phyloP scores from a whole-genome alignment of 345 rosid genomes.

The Kernera saxatilis region DNA sequence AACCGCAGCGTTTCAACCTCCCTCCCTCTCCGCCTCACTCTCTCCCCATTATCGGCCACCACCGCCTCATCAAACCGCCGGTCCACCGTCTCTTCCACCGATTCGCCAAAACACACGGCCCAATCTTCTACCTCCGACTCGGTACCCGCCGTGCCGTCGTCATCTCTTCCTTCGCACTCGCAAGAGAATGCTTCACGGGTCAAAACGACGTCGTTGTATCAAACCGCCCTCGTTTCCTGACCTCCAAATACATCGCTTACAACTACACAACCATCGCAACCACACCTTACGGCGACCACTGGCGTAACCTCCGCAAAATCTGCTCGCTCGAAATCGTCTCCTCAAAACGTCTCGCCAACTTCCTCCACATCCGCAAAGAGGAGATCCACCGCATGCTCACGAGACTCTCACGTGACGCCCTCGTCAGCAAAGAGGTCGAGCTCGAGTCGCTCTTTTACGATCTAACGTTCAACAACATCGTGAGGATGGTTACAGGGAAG shows the following conservation, averaged over 20 bases:
- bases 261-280: constrained; percentile 27
- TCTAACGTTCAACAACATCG: constrained; percentile 20
- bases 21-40: constrained; percentile 37
- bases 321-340: constrained; percentile 21
- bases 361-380: constrained; percentile 4
- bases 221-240: constrained; percentile 34
- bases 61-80: constrained; percentile 30
- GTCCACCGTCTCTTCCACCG: constrained; percentile 11
- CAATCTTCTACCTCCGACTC: constrained; percentile 34
- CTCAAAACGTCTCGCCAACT: constrained; percentile 11
- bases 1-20: constrained; percentile 8
- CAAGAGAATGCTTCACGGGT: constrained; percentile 43
- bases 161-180: constrained; percentile 28
- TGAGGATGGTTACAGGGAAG: constrained; percentile 46
- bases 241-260: constrained; percentile 38
- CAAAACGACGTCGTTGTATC: constrained; percentile 40
- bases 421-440: constrained; percentile 2
- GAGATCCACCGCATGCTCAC: constrained; percentile 6
- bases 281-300: constrained; percentile 18
- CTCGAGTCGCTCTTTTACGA: neutral
- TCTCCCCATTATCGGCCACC: constrained; percentile 39
- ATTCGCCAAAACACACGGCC: constrained; percentile 39
- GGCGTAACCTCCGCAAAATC: constrained; percentile 24
- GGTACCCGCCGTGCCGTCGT: constrained; percentile 31
- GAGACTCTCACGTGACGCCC: neutral